A percentile compares a stretch with the other conserved stretches of the same genome.
phyloP scores from a whole-genome alignment of 169 alveolate species.

The Plasmodium relictum region DNA sequence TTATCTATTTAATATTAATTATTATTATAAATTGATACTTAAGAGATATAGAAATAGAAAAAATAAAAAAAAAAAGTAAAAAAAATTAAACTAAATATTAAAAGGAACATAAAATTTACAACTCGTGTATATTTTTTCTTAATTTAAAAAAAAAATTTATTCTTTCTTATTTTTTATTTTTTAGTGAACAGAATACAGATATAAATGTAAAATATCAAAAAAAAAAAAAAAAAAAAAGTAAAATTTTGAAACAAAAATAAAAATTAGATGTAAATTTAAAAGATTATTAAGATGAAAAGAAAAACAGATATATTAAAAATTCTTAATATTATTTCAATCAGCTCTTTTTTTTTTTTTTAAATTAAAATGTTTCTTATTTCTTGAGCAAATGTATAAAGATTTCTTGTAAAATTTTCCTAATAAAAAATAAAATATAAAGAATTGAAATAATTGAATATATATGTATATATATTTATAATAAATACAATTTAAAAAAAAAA shows the following conservation, averaged over 20 bases:
- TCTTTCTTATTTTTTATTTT: conserved; percentile 10
- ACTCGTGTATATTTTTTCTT: conserved; percentile 10
- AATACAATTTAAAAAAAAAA: not conserved
- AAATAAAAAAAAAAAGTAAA: not conserved
- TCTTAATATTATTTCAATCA: conserved; percentile 1
- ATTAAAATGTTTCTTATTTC: conserved; percentile 84
- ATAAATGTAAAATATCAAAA: too few species aligned
- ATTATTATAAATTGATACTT: not conserved
- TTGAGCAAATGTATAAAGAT: conserved; percentile 88
- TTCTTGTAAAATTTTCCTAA: conserved; percentile 86
- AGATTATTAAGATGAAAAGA: not conserved
- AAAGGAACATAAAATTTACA: conserved; percentile 28
- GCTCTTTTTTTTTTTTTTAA: conserved; percentile 13
- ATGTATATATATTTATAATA: conserved; percentile 4
- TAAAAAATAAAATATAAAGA: not conserved
- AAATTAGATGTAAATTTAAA: not conserved
- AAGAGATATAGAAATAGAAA: not conserved
- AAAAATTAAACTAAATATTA: too few species aligned
- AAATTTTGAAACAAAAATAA: conserved; percentile 19
- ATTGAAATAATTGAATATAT: conserved; percentile 5
- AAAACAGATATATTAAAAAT: conserved; percentile 27
- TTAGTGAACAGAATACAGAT: conserved; percentile 5
- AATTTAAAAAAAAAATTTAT: not conserved
- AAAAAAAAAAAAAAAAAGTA: not conserved
- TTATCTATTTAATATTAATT: not conserved